Conservation (phyloP, 257 asterid genomes). For the Solanum pimpinellifolium region DNA sequence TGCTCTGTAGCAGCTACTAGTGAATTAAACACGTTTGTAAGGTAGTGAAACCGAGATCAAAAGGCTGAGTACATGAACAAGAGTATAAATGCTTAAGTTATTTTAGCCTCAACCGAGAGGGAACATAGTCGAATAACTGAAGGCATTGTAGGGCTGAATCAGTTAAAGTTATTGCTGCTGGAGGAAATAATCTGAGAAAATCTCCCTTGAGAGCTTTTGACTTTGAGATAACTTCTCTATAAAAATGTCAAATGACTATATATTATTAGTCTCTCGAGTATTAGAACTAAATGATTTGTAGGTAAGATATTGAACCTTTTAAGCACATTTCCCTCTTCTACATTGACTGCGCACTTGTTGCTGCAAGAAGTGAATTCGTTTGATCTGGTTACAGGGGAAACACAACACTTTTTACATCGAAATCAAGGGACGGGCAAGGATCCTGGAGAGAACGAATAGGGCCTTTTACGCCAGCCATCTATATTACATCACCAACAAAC, state of each 20-base stretch:
- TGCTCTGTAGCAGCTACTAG: not conserved
- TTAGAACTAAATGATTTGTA: not conserved
- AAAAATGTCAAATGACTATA: not conserved
- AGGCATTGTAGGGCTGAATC: not conserved
- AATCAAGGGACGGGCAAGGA: constrained; percentile 16
- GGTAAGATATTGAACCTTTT: constrained; percentile 23
- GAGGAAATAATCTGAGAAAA: constrained; percentile 76
- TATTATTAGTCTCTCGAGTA: not conserved
- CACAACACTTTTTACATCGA: constrained; percentile 8
- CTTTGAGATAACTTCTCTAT: constrained; percentile 35
- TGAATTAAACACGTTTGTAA: too few species aligned
- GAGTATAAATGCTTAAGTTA: too few species aligned
- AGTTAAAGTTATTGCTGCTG: constrained; percentile 9
- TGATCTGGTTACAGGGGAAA: constrained; percentile 7
- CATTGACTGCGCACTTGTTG: constrained; percentile 16
- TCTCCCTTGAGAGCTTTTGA: constrained; percentile 43
- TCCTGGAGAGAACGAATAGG: constrained; percentile 17
- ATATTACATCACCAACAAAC: not conserved
- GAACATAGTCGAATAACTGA: not conserved
- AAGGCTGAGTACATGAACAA: too few species aligned
- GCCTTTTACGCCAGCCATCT: constrained; percentile 32
- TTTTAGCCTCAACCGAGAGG: too few species aligned
- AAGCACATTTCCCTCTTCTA: constrained; percentile 24
- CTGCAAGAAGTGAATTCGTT: constrained; percentile 32
- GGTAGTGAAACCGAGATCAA: too few species aligned